Conservation (phyloP, 345 rosid genomes). For the Gossypium bickii region DNA sequence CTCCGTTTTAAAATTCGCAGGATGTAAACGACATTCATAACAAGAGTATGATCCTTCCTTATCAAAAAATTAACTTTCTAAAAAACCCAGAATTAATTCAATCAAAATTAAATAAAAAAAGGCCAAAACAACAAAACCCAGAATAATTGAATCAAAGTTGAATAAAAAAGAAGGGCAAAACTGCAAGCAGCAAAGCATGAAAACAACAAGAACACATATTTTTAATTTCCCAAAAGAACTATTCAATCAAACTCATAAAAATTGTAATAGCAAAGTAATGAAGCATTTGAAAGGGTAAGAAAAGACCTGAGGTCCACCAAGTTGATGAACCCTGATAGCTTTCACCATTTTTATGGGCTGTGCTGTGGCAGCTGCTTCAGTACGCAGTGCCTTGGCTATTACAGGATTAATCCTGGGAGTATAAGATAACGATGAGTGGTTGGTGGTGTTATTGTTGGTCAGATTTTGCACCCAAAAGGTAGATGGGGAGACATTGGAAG, state of each 20-base stretch:
- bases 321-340: slow-evolving; percentile 78
- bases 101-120: background rate
- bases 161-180: background rate
- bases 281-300: background rate
- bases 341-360: slow-evolving; percentile 58
- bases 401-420: background rate
- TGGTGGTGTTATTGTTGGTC: background rate
- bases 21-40: background rate
- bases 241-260: background rate
- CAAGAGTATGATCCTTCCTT: background rate
- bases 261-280: background rate
- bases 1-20: background rate
- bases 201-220: background rate
- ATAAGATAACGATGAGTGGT: background rate
- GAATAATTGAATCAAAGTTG: background rate
- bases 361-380: slow-evolving; percentile 20
- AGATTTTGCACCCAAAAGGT: background rate
- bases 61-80: background rate
- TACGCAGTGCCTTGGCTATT: background rate
- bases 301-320: slow-evolving; percentile 82
- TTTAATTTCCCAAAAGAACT: background rate
- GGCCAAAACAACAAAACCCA: background rate
- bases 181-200: background rate
- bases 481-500: background rate
- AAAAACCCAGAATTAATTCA: background rate